These are phyloP conservation scores for Eleusine indica DNA, from an alignment of 176 grass and related monocot species.

Conservation along the genomic window DNA sequence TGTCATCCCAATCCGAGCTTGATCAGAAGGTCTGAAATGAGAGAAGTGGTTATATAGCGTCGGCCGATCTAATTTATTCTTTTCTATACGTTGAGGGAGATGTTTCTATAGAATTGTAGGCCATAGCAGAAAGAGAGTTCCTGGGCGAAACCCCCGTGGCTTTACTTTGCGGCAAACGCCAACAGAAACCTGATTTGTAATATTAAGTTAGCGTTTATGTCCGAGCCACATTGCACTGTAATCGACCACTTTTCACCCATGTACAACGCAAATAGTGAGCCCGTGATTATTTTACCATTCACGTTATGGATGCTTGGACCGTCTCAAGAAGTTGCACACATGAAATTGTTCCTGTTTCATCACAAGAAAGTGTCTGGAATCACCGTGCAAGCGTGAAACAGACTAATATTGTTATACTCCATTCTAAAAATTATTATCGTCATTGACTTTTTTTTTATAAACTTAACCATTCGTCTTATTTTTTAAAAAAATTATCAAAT, in stretches of 20 bases:
- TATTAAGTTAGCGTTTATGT: not conserved
- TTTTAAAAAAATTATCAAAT: too few relatives aligned
- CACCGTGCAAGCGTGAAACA: not conserved
- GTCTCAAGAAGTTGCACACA: not conserved
- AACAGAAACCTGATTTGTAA: constrained; percentile 27
- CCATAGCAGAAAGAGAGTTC: constrained; percentile 20
- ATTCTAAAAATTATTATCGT: too few relatives aligned
- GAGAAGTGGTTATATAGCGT: not conserved
- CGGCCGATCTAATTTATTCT: not conserved
- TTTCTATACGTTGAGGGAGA: not conserved
- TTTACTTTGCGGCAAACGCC: not conserved
- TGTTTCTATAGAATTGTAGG: constrained; percentile 31
- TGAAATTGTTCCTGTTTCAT: not conserved
- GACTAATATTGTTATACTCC: not conserved
- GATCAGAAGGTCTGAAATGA: not conserved
- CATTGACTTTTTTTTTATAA: too few relatives aligned
- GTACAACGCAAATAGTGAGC: not conserved
- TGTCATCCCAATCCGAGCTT: not conserved
- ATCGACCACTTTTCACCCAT: not conserved
- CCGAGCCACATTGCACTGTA: not conserved
- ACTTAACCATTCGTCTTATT: too few relatives aligned
- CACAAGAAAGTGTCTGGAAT: not conserved
- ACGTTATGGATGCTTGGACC: not conserved
- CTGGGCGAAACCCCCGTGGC: constrained; percentile 5
- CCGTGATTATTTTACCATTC: not conserved